Base-by-base conservation (phyloP, 2,329 filamentous ascomycete species). In the Rhynchosporium secalis region DNA sequence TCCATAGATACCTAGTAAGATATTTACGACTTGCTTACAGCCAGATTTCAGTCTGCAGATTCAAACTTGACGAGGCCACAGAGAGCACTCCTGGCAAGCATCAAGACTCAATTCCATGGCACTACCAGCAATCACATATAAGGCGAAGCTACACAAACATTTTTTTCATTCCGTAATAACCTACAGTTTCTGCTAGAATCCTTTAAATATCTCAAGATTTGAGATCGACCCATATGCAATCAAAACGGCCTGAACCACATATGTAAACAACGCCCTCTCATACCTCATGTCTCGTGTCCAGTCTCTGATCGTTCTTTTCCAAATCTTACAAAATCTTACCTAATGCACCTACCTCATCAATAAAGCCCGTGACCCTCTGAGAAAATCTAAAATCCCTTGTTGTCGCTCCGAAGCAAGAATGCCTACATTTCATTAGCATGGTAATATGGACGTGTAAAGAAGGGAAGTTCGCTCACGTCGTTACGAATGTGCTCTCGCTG, bases 371-470 rank as follows among this genome's bases (percentile, higher is more conserved):
- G 28, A 12, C n/a, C 13, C 15, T 7, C 9, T 15, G 36, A 41
- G 4, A n/a, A 9, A 6, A 47, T 59, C 46, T 59, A 63, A 36
- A 57, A 63, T 26, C 64, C 64, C 9, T 49, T 57, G 13, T 51
- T 56, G 38, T 64, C 64, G 20, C 48, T 55, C 41, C 62, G 59
- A 51, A 64, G 57, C 56, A 64, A 46, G 47, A 64, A 64, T 7
- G 60, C 55, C 60, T 64, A 40, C n/a, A n/a, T 7, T 4, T 8
- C 41, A 10, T 54, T 10, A 60, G 33, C 28, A 41, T 31, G 8
- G 2, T 4, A 8, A 12, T 13, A 40, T 26, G 6, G 3, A 46
- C n/a, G 2, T 45, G 41, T 8, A 41, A 10, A 15, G 2, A 28
- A 28, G 12, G 43, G 41, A 54, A 8, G n/a, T 28, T 7, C 29